Evolutionary conservation across 139 green algal species (phyloP), one percentile per base, ranked within the genome.

Genomic region (Limnomonas spitsbergensis): DNA sequence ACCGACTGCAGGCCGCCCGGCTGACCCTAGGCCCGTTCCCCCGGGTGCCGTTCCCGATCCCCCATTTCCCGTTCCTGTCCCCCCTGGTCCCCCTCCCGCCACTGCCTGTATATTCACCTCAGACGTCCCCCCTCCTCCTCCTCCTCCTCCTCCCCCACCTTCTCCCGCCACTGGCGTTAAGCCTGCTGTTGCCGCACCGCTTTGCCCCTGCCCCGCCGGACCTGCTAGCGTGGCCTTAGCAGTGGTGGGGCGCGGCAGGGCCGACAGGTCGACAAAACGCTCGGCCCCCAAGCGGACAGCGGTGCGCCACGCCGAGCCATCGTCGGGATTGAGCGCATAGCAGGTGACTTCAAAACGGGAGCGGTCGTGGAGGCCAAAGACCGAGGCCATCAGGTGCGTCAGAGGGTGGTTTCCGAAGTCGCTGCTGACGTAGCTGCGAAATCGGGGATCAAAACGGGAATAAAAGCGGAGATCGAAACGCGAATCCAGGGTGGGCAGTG

Each of bases 331-430:
- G 9, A 97, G 79, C 1, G 94, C 91, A 75, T 97, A 98, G 87
- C 91, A 97, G 86, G 93, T 95, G 0, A 96, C 88, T 81, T 94
- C 84, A 7, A 96, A 70, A 32, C 79, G 76, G 38, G 69, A 82
- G 35, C 85, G 82, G 86, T 95, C 84, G 83, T 97, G 94, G 54
- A 94, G 61, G 72, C 90, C 91, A 78, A 97, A 97, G n/a, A 98
- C 93, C 1, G 83, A 90, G 34, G 84, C 92, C 94, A 98, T 98
- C 14, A 98, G 87, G 81, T 98, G 94, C 3, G 78, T 89, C 53
- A 98, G 87, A 38, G 94, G 94, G 82, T 98, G 94, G 85, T 98
- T 96, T 78, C 91, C 94, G 88, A 97, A 97, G 81, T 98, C 94
- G 38, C 81, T 91, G 38, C 84, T 93, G 2, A 98, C 92, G 80